Base-by-base conservation (phyloP, 78 protist genomes). In the Polysphondylium violaceum region DNA sequence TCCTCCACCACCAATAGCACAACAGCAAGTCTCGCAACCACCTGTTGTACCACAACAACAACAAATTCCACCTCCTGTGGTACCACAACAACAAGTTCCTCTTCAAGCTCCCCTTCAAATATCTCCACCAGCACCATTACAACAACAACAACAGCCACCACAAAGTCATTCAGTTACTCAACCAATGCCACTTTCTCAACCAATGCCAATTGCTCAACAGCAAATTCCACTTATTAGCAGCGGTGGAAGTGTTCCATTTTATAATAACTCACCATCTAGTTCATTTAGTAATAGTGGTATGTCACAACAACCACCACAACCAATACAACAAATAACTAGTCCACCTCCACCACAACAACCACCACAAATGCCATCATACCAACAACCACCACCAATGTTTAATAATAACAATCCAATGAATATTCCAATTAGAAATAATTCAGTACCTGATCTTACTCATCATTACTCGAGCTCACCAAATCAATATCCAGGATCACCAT, bases 401-500 rank as follows among this genome's bases (percentile, higher is more conserved):
- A 6, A 65, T n/a, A n/a, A 19, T 21, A 5, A 6, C 27, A 44
- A 33, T 41, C 44, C 75, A 40, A 41, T 11, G 8, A 8, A 47
- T 14, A 47, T 11, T 47, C 53, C 8, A 47, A 8, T 43, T 43
- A 69, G 76, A 43, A 69, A 69, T 43, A 53, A 69, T 23, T 69
- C 87, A 41, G 35, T 64, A 43, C 74, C 87, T 33, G 87, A 35
- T 61, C 36, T 76, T 41, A 58, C 50, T 12, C 35, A 76, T 33
- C 72, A 27, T 38, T 56, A 38, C 83, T 56, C 36, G 41, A 2
- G 14, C 4, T 38, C 71, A 76, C 86, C 68, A 76, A 33, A 76
- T 21, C 67, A 76, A 43, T 16, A 25, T 27, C 7, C 67, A 40
- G 1, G 51, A 58, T 38, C 55, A 31, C 17, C 60, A 73, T 12